phyloP scores from a whole-genome alignment of 2,329 filamentous ascomycete species.

The Aspergillus pseudoviridinutans region DNA sequence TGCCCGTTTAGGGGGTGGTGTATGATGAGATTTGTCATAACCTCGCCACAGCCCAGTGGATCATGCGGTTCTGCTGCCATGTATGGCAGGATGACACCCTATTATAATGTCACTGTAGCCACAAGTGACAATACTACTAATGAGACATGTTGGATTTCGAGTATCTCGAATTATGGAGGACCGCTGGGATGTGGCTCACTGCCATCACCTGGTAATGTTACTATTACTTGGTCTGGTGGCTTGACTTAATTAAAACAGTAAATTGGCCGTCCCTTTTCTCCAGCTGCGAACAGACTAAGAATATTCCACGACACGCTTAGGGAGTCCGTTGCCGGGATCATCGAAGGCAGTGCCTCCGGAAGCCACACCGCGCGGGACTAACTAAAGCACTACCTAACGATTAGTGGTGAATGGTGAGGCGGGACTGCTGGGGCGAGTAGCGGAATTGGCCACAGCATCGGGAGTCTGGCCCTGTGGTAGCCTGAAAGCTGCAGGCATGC shows the following conservation, averaged over 20 bases:
- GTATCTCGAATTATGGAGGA: background rate
- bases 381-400: background rate
- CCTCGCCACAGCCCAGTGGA: background rate
- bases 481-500: background rate
- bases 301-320: conserved; percentile 14
- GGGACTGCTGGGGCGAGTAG: background rate
- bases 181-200: background rate
- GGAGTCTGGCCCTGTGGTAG: background rate
- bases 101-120: background rate
- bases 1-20: background rate
- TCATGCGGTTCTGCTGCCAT: background rate
- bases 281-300: conserved; percentile 14
- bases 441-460: background rate
- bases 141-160: background rate
- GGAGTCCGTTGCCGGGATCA: conserved; percentile 12
- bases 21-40: background rate
- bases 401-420: background rate
- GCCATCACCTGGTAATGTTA: background rate
- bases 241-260: background rate
- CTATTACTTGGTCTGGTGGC: background rate
- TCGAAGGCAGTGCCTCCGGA: conserved; percentile 6
- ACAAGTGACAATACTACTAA: background rate
- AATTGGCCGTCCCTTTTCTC: background rate
- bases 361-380: conserved; percentile 11
- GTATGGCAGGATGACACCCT: background rate